These are phyloP conservation scores for Boletus subparvulus DNA, from an alignment of 768 basidiomycete genomes.

Conservation along the genomic window DNA sequence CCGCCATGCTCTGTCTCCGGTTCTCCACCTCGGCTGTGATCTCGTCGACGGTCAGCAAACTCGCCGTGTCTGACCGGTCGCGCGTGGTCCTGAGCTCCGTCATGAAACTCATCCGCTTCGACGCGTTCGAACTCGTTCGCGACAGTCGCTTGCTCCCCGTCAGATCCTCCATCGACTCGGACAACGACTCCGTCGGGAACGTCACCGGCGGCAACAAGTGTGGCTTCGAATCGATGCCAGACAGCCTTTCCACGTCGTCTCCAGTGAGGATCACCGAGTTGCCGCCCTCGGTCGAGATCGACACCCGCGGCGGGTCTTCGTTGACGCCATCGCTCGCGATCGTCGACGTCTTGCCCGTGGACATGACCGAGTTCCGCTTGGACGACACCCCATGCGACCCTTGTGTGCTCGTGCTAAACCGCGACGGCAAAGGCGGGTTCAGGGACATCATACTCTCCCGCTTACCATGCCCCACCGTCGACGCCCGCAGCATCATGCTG, in stretches of 20 bases:
- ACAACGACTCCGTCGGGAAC: slow-evolving; percentile 74
- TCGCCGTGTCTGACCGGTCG: slow-evolving; percentile 85
- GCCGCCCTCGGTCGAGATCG: slow-evolving; percentile 73
- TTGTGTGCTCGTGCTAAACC: slow-evolving; percentile 37
- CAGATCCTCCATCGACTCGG: slow-evolving; percentile 70
- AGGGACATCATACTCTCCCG: slow-evolving; percentile 44
- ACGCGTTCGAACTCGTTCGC: slow-evolving; percentile 45
- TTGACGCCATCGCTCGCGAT: slow-evolving; percentile 17
- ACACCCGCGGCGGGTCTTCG: slow-evolving; percentile 68
- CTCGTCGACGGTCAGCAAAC: slow-evolving; percentile 93
- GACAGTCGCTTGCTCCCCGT: slow-evolving; percentile 41
- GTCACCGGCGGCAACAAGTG: slow-evolving; percentile 77
- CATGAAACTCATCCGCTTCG: slow-evolving; percentile 75
- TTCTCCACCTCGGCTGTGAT: slow-evolving; percentile 93
- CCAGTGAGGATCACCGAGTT: slow-evolving; percentile 59
- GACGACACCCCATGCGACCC: slow-evolving; percentile 45
- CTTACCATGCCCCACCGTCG: slow-evolving; percentile 42
- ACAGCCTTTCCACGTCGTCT: slow-evolving; percentile 42
- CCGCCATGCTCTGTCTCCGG: slow-evolving; percentile 52
- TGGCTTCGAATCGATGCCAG: slow-evolving; percentile 37
- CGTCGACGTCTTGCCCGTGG: slow-evolving; percentile 35
- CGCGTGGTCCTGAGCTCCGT: slow-evolving; percentile 79
- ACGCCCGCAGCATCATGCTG: slow-evolving; percentile 71
- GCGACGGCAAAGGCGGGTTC: slow-evolving; percentile 43
- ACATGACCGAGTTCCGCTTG: slow-evolving; percentile 42